Conservation (phyloP, 306 rosid genomes). For the Gleditsia sinensis region DNA sequence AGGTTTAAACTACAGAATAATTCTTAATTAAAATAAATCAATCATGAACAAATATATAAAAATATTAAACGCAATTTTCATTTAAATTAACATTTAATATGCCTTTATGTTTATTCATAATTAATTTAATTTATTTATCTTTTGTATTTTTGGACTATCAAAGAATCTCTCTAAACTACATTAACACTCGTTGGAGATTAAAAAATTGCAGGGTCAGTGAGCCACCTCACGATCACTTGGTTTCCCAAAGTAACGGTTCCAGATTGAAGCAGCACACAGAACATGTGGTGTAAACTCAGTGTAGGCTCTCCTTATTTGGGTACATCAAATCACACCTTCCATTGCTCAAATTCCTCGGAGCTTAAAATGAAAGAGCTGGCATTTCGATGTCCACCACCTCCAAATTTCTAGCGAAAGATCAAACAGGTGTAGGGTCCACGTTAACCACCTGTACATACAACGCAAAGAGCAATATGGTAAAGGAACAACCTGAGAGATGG, state of each 20-base stretch:
- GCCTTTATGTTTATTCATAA: too few species aligned
- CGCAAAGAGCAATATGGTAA: constrained; percentile 18
- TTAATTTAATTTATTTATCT: too few species aligned
- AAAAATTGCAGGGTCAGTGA: not conserved
- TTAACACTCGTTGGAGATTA: not conserved
- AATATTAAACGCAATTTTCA: not conserved
- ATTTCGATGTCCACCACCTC: constrained; percentile 86
- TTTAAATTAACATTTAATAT: too few species aligned
- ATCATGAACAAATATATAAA: not conserved
- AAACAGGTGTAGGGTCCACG: constrained; percentile 26
- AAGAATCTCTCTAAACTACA: not conserved
- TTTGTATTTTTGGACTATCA: too few species aligned
- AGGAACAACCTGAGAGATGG: constrained; percentile 64
- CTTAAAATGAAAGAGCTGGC: constrained; percentile 82
- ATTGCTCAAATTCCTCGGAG: constrained; percentile 56
- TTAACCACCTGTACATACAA: not conserved
- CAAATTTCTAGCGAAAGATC: constrained; percentile 57
- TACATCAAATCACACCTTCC: constrained; percentile 55
- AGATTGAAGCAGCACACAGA: constrained; percentile 30
- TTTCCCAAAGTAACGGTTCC: constrained; percentile 24
- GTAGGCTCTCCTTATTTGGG: constrained; percentile 1
- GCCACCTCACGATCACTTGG: constrained; percentile 12
- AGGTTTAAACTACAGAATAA: too few species aligned
- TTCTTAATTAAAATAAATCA: too few species aligned
- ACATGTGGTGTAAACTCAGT: constrained; percentile 1